These are phyloP conservation scores for Platismatia glauca DNA, from an alignment of 495 filamentous ascomycete genomes.

Conservation along the genomic window DNA sequence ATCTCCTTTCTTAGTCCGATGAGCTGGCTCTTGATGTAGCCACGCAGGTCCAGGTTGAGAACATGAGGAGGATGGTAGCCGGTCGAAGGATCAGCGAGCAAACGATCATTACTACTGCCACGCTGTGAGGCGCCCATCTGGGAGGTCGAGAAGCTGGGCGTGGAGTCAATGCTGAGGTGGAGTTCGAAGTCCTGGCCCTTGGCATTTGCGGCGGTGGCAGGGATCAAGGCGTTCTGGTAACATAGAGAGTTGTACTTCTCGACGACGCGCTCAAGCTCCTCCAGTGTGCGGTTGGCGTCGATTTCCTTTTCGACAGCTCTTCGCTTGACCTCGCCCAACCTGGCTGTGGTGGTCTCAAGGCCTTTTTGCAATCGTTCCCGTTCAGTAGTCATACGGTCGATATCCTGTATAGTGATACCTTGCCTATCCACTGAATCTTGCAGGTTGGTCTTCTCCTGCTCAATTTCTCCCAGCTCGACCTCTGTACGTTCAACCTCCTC, in stretches of 20 bases:
- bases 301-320: conserved; percentile 74
- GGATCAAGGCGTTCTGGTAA: conserved; percentile 87
- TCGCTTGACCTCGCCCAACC: conserved; percentile 74
- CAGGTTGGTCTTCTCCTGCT: conserved; percentile 68
- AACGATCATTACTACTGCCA: conserved; percentile 42
- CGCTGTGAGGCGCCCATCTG: conserved; percentile 50
- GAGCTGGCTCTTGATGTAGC: conserved; percentile 70
- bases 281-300: conserved; percentile 72
- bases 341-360: conserved; percentile 60
- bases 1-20: conserved; percentile 74
- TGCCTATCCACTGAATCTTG: conserved; percentile 82
- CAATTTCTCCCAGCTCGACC: conserved; percentile 64
- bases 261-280: conserved; percentile 77
- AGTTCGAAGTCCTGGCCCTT: conserved; percentile 80
- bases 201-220: conserved; percentile 72
- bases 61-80: conserved; percentile 87
- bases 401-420: conserved; percentile 91
- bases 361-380: conserved; percentile 82
- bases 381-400: conserved; percentile 96
- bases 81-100: conserved; percentile 68
- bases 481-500: conserved; percentile 73
- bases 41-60: conserved; percentile 75
- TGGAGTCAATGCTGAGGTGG: conserved; percentile 53
- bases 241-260: conserved; percentile 87
- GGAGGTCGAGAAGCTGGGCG: conserved; percentile 67